Evolutionary conservation across 1,284 basidiomycete genomes (phyloP).

Genomic region (Tranzscheliella williamsii): DNA sequence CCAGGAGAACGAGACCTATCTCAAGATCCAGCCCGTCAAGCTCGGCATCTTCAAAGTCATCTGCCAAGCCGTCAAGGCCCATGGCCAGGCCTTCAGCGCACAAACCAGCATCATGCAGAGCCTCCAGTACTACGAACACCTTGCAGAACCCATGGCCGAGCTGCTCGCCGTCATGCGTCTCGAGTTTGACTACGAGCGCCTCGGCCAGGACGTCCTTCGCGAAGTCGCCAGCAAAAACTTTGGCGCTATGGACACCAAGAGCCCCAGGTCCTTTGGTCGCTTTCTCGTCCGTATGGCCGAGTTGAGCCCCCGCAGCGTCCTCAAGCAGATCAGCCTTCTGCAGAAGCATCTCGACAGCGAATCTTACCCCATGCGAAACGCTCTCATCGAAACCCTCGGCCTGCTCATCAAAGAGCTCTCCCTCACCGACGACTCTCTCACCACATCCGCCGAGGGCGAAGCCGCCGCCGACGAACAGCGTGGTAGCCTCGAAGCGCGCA

Average conservation of each 20-base stretch:
- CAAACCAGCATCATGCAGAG: constrained; percentile 90
- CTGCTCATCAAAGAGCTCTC: constrained; percentile 62
- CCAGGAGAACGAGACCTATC: constrained; percentile 81
- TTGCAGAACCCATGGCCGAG: constrained; percentile 91
- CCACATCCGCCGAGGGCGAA: constrained; percentile 7
- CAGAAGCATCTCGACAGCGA: constrained; percentile 88
- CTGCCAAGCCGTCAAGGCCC: constrained; percentile 87
- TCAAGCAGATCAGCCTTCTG: constrained; percentile 86
- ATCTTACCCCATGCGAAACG: constrained; percentile 89
- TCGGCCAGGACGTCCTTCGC: constrained; percentile 85
- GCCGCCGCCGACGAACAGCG: constrained; percentile 37
- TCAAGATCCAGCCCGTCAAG: constrained; percentile 77
- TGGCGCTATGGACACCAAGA: constrained; percentile 80
- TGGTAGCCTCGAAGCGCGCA: constrained; percentile 65
- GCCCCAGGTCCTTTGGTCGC: constrained; percentile 79
- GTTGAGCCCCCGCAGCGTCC: constrained; percentile 77
- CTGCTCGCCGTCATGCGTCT: constrained; percentile 77
- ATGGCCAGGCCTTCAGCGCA: constrained; percentile 71
- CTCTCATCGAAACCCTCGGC: constrained; percentile 59
- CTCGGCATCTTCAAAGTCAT: constrained; percentile 82
- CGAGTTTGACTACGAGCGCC: constrained; percentile 85
- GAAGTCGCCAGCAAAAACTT: constrained; percentile 81
- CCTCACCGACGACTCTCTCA: constrained; percentile 46
- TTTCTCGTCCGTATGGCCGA: constrained; percentile 85
- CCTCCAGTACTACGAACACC: constrained; percentile 90